Percentiles rank a stretch among this genome's conserved stretches.
Evolutionary conservation across 1,139 yeast species (phyloP).

Genomic region (Yamadazyma kanchanaburiensis): DNA sequence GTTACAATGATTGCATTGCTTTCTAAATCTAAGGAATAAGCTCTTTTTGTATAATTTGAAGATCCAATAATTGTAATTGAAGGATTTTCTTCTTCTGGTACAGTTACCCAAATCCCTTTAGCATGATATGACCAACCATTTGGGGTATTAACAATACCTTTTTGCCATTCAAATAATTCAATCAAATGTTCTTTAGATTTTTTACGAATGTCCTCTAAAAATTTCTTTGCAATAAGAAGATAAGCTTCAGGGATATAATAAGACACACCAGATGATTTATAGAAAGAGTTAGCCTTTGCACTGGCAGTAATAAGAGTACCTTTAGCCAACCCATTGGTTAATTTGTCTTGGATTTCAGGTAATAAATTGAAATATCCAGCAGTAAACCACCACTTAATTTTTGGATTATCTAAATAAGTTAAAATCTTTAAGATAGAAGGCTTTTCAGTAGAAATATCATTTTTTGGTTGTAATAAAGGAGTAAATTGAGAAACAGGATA

Average conservation of each 20-base stretch:
- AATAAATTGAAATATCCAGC: constrained; percentile 96
- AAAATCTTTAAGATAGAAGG: constrained; percentile 62
- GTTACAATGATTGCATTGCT: constrained; percentile 81
- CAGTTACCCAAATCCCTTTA: constrained; percentile 88
- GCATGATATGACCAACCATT: constrained; percentile 98
- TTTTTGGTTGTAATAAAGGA: constrained; percentile 63
- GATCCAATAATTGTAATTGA: constrained; percentile 84
- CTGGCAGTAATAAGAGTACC: constrained; percentile 88
- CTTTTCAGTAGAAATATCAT: constrained; percentile 71
- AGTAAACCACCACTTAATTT: constrained; percentile 79
- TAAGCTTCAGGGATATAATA: constrained; percentile 86
- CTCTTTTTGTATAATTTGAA: constrained; percentile 88
- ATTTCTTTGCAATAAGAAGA: constrained; percentile 67
- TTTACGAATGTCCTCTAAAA: constrained; percentile 52
- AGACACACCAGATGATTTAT: constrained; percentile 78
- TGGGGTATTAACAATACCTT: constrained; percentile 76
- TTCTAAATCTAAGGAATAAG: constrained; percentile 85
- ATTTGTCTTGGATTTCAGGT: constrained; percentile 63
- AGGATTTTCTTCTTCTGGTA: constrained; percentile 58
- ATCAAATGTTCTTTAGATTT: constrained; percentile 48
- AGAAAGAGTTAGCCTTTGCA: constrained; percentile 91
- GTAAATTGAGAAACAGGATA: constrained; percentile 92
- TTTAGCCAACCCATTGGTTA: constrained; percentile 56
- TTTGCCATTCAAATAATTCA: constrained; percentile 76
- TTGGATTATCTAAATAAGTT: constrained; percentile 53